A percentile compares a stretch with the other conserved stretches of the same genome.
Evolutionary conservation across 495 filamentous ascomycete genomes (phyloP).

Genomic region (Polyplosphaeria fusca): DNA sequence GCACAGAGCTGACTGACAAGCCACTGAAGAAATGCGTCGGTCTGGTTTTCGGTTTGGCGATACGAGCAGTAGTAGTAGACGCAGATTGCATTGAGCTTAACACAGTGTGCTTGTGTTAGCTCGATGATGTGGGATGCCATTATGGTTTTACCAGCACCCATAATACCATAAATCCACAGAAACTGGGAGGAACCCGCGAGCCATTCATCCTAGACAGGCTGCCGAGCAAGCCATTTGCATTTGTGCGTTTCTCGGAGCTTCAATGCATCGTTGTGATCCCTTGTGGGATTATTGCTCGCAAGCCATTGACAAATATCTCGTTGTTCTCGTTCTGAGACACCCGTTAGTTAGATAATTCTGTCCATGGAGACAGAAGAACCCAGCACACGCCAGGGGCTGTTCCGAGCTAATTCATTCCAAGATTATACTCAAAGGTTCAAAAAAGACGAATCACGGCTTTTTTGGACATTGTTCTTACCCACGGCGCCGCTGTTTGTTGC

Average conservation of each 20-base stretch:
- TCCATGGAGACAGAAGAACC: neutral
- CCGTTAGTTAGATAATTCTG: neutral
- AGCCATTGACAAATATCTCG: slow-evolving; percentile 11
- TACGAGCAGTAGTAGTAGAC: slow-evolving; percentile 20
- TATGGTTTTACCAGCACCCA: slow-evolving; percentile 14
- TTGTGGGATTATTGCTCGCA: slow-evolving; percentile 3
- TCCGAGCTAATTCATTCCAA: neutral
- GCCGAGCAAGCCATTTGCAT: slow-evolving; percentile 2
- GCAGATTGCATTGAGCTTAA: neutral
- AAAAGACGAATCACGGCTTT: too few species aligned
- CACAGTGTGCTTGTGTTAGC: neutral
- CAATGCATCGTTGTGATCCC: neutral
- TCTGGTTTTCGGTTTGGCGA: slow-evolving; percentile 1
- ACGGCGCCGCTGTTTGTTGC: too few species aligned
- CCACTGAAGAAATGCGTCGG: slow-evolving; percentile 4
- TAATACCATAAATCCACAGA: slow-evolving; percentile 19
- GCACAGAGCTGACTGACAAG: slow-evolving; percentile 14
- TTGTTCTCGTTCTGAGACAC: neutral
- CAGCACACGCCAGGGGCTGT: too few species aligned
- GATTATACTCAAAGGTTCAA: neutral
- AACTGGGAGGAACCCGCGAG: neutral
- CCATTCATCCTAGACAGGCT: slow-evolving; percentile 2
- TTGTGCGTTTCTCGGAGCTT: slow-evolving; percentile 1
- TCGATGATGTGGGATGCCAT: slow-evolving; percentile 9
- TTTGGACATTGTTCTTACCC: too few species aligned